Base-by-base conservation (phyloP, 2,329 filamentous ascomycete species). In the Microsporum ferrugineum region DNA sequence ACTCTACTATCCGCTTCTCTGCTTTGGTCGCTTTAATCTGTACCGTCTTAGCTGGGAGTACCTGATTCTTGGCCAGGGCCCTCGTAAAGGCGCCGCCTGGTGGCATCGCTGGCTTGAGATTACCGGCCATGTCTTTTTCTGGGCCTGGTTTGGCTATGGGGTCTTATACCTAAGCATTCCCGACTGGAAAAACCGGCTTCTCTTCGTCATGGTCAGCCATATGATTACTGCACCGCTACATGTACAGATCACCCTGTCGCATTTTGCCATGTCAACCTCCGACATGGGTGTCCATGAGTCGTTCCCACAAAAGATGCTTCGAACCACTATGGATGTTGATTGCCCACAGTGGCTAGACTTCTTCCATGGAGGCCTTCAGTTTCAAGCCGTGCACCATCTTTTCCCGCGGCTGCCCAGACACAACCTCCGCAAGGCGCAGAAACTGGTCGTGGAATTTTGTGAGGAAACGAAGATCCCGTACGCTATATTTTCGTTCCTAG, bases 251-350 rank as follows among this genome's bases (percentile, higher is more conserved):
- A 95, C 90, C 0, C 82, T 96, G 17, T 94, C 88, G 1, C 91
- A 96, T 74, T 96, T 95, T 73, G 89, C 89, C 66, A 96, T 95
- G 91, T 92, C 88, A 67, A 96, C 91, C 0, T 82, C 88, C 8
- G 89, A 96, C 68, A 79, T 96, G 10, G 91, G 91, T 0, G 84
- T 88, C 1, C 80, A 86, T 58, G 91, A 96, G 72, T 94, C 88
- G 0, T 96, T 96, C 72, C 85, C 91, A 0, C 90, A 95, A 74
- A 88, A 87, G 72, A 94, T 95, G 87, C 80, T 96, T 53, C 86
- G 91, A 66, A 96, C 91, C 0, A 95, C 91, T 10, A 95, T 96
- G 90, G 90, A 95, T 65, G 85, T 95, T 27, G 89, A 94, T 71
- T 95, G 90, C 70, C 89, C 90, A 0, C 79, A 82, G 10, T 95